A percentile compares a stretch with the other conserved stretches of the same genome.
phyloP scores from a whole-genome alignment of 306 rosid species.

The Begonia loranthoides region DNA sequence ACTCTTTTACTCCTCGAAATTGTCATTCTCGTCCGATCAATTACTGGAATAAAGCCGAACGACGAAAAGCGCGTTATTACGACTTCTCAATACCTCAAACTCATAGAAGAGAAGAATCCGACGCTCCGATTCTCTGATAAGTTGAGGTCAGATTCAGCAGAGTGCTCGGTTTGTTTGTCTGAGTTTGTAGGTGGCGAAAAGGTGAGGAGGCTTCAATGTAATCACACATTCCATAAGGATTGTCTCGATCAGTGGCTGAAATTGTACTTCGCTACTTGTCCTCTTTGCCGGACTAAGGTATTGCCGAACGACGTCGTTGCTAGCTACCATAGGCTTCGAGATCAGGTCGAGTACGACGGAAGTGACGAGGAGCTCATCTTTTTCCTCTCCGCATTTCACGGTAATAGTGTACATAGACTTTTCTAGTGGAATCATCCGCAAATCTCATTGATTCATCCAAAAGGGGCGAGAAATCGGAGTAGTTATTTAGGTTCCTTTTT shows the following conservation, averaged over 20 bases:
- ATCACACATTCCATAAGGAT: slow-evolving; percentile 69
- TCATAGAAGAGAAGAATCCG: slow-evolving; percentile 64
- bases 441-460: neutral
- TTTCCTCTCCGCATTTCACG: slow-evolving; percentile 50
- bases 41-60: slow-evolving; percentile 25
- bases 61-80: slow-evolving; percentile 32
- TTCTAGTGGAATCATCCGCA: slow-evolving; percentile 12
- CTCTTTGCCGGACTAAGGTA: slow-evolving; percentile 69
- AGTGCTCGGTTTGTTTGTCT: slow-evolving; percentile 67
- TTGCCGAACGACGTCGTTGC: slow-evolving; percentile 59
- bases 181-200: slow-evolving; percentile 71
- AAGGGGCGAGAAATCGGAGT: neutral
- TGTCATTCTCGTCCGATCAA: slow-evolving; percentile 17
- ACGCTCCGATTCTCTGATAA: slow-evolving; percentile 21
- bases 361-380: slow-evolving; percentile 36
- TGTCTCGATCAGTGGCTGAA: slow-evolving; percentile 82
- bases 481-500: no score
- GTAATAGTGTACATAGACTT: slow-evolving; percentile 37
- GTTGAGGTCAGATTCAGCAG: slow-evolving; percentile 9
- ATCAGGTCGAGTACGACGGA: slow-evolving; percentile 49
- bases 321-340: slow-evolving; percentile 31
- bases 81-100: slow-evolving; percentile 47
- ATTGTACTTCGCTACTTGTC: slow-evolving; percentile 64
- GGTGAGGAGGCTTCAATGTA: slow-evolving; percentile 50
- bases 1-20: slow-evolving; percentile 44